A percentile compares a stretch with the other conserved stretches of the same genome.
Conservation (phyloP, 768 basidiomycete species). For the Dioszegia crocea region DNA sequence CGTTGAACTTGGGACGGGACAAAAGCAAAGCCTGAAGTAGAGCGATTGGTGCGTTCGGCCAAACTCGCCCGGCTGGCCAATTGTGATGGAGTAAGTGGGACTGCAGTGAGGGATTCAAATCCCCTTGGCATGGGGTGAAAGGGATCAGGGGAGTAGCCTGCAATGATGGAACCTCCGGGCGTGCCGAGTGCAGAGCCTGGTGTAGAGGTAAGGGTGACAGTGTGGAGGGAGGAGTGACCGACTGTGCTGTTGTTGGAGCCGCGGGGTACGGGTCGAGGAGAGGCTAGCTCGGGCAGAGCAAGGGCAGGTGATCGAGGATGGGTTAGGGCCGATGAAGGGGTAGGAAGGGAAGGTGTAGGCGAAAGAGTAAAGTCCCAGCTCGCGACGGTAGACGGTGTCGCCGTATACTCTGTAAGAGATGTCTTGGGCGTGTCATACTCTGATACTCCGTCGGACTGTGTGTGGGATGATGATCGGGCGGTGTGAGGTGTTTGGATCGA, state of each 20-base stretch:
- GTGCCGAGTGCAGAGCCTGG: slow-evolving; percentile 24
- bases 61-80: slow-evolving; percentile 20
- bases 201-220: slow-evolving; percentile 14
- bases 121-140: slow-evolving; percentile 32
- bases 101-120: slow-evolving; percentile 31
- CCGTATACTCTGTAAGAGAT: slow-evolving; percentile 29
- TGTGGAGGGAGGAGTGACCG: slow-evolving; percentile 16
- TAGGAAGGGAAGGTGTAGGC: slow-evolving; percentile 8
- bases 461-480: neutral
- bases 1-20: slow-evolving; percentile 1
- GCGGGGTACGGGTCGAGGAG: slow-evolving; percentile 1
- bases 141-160: slow-evolving; percentile 36
- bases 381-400: slow-evolving; percentile 26
- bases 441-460: neutral
- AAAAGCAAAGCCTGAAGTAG: slow-evolving; percentile 9
- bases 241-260: neutral
- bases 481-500: neutral
- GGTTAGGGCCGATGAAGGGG: slow-evolving; percentile 28
- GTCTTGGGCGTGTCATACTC: slow-evolving; percentile 18
- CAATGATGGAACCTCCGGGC: slow-evolving; percentile 31
- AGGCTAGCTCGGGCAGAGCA: slow-evolving; percentile 10
- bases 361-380: slow-evolving; percentile 23
- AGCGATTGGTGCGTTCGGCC: neutral
- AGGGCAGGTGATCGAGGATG: slow-evolving; percentile 13
- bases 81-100: slow-evolving; percentile 28